These are phyloP conservation scores for Tuber calosporum DNA, from an alignment of 495 filamentous ascomycete species.

Conservation along the genomic window DNA sequence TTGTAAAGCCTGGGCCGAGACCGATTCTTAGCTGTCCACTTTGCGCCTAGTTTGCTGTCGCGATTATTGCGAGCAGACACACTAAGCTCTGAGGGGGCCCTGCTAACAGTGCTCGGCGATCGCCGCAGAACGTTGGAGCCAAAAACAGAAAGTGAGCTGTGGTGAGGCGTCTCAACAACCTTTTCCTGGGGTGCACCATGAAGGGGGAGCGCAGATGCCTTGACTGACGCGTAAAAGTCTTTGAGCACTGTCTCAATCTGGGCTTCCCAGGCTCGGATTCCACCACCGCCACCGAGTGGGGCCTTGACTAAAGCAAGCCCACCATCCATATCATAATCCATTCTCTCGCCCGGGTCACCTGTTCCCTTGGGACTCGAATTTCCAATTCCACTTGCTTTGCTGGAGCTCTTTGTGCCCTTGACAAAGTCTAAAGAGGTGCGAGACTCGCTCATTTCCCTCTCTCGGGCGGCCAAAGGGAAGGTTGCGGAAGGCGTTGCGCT, in stretches of 20 bases:
- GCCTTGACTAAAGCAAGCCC: conserved; percentile 61
- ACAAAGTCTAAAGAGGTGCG: conserved; percentile 39
- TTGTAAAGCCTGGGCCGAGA: conserved; percentile 75
- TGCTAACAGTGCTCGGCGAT: conserved; percentile 83
- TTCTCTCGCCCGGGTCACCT: conserved; percentile 29
- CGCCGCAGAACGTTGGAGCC: conserved; percentile 61
- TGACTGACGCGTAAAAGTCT: conserved; percentile 84
- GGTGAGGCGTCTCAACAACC: conserved; percentile 38
- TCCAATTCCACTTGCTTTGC: conserved; percentile 33
- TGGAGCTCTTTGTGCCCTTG: conserved; percentile 27
- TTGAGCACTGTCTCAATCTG: conserved; percentile 86
- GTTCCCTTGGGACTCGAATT: conserved; percentile 29
- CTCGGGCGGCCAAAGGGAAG: conserved; percentile 26
- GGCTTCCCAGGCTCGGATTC: conserved; percentile 73
- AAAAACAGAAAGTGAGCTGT: conserved; percentile 52
- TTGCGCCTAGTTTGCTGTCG: conserved; percentile 50
- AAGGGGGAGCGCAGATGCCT: conserved; percentile 73
- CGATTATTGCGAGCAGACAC: conserved; percentile 40
- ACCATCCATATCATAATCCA: conserved; percentile 40
- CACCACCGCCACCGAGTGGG: conserved; percentile 71
- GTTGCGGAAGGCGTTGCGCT: conserved; percentile 20
- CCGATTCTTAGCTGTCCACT: conserved; percentile 79
- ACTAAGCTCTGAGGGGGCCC: conserved; percentile 70
- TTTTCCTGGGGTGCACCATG: conserved; percentile 51
- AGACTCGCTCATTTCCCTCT: conserved; percentile 27